Conservation (phyloP, 305 asterid genomes). For the Coffea humblotiana region DNA sequence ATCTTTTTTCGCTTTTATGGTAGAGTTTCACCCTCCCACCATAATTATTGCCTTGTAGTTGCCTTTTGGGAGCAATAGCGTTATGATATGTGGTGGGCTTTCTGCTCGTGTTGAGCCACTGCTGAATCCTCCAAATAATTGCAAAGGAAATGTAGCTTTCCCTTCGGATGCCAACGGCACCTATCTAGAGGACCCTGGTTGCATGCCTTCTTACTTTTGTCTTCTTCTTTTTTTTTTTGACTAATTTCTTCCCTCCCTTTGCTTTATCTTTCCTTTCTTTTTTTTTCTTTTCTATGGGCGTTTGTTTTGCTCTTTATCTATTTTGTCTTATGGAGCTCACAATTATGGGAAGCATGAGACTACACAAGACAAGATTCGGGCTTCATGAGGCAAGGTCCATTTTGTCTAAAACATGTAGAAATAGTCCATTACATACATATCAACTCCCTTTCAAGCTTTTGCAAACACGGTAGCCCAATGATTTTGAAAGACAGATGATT, state of each 20-base stretch:
- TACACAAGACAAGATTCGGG: not conserved
- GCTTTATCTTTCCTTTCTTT: not conserved
- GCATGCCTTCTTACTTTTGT: too few relatives aligned
- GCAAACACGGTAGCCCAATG: too few relatives aligned
- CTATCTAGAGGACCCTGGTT: too few relatives aligned
- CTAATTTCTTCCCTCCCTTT: too few relatives aligned
- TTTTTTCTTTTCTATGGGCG: rapidly evolving
- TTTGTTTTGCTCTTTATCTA: not conserved
- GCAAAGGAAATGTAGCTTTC: too few relatives aligned
- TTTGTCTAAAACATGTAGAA: not conserved
- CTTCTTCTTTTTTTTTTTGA: too few relatives aligned
- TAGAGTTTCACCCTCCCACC: not conserved
- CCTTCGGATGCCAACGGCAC: not conserved
- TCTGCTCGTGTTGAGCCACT: conserved; percentile 3
- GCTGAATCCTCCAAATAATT: not conserved
- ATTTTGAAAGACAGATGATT: too few relatives aligned
- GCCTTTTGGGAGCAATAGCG: not conserved
- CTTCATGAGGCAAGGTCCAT: not conserved
- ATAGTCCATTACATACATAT: not conserved
- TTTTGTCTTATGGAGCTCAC: too few relatives aligned
- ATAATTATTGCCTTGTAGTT: not conserved
- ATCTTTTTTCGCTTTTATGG: not conserved
- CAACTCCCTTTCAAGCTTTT: not conserved
- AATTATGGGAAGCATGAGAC: not conserved
- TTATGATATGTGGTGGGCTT: not conserved